Evolutionary conservation across 169 alveolate species (phyloP).

Genomic region (Cryptosporidium canis): DNA sequence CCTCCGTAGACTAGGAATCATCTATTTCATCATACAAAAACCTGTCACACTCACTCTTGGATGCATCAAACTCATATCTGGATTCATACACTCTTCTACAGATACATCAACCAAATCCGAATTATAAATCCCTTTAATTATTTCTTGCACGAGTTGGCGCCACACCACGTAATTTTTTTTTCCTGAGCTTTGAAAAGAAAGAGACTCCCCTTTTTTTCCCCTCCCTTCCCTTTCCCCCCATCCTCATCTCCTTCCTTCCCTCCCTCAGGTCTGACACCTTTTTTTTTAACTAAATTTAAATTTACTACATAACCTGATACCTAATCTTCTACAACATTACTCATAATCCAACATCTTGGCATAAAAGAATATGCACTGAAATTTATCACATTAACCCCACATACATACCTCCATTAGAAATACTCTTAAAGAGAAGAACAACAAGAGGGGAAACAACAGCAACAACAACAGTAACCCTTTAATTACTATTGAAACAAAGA

Average conservation of each 20-base stretch:
- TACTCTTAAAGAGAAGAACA: no score
- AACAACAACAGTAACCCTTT: no score
- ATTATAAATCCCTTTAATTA: background rate
- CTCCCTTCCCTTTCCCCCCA: background rate
- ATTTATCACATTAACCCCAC: no score
- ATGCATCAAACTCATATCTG: background rate
- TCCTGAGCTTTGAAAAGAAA: no score
- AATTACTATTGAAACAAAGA: no score
- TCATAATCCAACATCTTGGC: no score
- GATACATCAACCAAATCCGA: background rate
- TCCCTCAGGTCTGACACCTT: constrained; percentile 1
- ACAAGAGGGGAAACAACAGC: no score
- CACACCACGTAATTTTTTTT: background rate
- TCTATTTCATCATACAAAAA: background rate
- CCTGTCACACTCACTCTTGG: constrained; percentile 6
- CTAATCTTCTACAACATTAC: no score
- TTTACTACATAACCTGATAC: background rate
- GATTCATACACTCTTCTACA: background rate
- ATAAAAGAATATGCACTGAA: no score
- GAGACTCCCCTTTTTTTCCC: background rate
- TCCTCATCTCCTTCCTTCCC: no score
- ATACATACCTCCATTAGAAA: no score
- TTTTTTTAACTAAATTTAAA: background rate
- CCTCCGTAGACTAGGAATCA: constrained; percentile 50
- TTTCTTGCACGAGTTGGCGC: constrained; percentile 23